Percentiles rank a stretch among this genome's conserved stretches.
Evolutionary conservation across 2,329 filamentous ascomycete species (phyloP).

Genomic region (Beauveria medogensis): DNA sequence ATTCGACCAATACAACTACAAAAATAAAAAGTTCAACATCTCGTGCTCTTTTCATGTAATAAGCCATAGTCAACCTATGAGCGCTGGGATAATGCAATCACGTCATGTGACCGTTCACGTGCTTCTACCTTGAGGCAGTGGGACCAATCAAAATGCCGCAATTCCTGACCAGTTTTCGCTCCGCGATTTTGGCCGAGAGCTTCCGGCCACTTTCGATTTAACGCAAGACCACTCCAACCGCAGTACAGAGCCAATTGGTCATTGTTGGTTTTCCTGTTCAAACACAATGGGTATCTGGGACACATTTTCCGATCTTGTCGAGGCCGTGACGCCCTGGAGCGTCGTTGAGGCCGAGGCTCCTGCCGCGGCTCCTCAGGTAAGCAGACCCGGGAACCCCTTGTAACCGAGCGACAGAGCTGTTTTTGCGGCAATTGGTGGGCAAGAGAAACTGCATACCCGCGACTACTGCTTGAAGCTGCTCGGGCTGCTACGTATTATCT

Average conservation of each 20-base stretch:
- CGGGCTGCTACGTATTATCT: neutral
- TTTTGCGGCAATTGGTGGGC: slow-evolving; percentile 7
- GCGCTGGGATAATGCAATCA: neutral
- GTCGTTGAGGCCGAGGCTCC: slow-evolving; percentile 59
- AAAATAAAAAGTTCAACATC: too few species aligned
- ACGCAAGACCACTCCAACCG: slow-evolving; percentile 19
- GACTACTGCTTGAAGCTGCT: neutral
- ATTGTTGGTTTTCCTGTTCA: slow-evolving; percentile 29
- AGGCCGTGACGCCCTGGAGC: slow-evolving; percentile 58
- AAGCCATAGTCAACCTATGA: neutral
- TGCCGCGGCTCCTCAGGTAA: slow-evolving; percentile 55
- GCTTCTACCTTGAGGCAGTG: slow-evolving; percentile 13
- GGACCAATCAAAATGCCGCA: slow-evolving; percentile 40
- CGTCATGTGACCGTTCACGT: slow-evolving; percentile 20
- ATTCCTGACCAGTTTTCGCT: slow-evolving; percentile 41
- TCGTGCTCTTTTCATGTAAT: too few species aligned
- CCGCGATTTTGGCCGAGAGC: slow-evolving; percentile 33
- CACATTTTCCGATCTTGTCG: slow-evolving; percentile 54
- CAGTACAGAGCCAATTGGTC: slow-evolving; percentile 30
- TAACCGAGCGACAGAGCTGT: slow-evolving; percentile 1
- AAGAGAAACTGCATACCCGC: neutral
- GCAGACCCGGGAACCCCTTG: slow-evolving; percentile 14
- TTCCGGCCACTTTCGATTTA: slow-evolving; percentile 29
- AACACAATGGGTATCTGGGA: slow-evolving; percentile 61
- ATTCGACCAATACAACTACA: too few species aligned